Evolutionary conservation across 805 yeast genomes (phyloP).

Genomic region (Wickerhamiella azyma): DNA sequence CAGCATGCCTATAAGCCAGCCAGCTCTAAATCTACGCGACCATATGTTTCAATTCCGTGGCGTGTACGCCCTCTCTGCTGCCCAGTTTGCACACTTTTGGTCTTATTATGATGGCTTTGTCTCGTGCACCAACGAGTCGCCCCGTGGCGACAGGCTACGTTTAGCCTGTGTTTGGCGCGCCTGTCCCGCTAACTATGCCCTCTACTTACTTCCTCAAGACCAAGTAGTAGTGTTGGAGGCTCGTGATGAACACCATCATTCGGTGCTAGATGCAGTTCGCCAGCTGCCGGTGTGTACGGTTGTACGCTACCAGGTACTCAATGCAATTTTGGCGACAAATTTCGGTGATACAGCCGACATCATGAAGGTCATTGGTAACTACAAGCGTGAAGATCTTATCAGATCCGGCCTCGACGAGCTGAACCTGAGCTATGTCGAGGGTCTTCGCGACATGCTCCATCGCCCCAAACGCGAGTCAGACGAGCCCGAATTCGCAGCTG

Average conservation of each 20-base stretch:
- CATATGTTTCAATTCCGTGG: not conserved
- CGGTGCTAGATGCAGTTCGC: constrained; percentile 5
- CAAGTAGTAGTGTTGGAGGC: not conserved
- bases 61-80: not conserved
- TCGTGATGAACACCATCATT: constrained; percentile 1
- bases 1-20: not conserved
- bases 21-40: not conserved
- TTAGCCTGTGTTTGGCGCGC: constrained; percentile 3
- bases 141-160: not conserved
- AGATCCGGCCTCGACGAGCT: constrained; percentile 2
- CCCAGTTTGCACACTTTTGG: constrained; percentile 4
- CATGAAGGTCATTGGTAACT: not conserved
- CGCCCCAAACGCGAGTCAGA: not conserved
- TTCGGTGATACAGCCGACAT: not conserved
- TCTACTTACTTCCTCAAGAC: not conserved
- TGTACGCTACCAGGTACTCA: constrained; percentile 2
- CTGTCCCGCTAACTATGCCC: constrained; percentile 1
- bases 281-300: constrained; percentile 4
- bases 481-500: not conserved
- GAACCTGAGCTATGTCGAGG: not conserved
- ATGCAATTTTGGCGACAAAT: not conserved
- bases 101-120: constrained; percentile 6
- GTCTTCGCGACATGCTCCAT: not conserved
- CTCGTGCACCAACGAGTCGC: not conserved
- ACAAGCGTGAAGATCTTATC: not conserved